A percentile compares a stretch with the other conserved stretches of the same genome.
phyloP scores from a whole-genome alignment of 2,329 filamentous ascomycete genomes.

The Colletotrichum neosansevieriae region DNA sequence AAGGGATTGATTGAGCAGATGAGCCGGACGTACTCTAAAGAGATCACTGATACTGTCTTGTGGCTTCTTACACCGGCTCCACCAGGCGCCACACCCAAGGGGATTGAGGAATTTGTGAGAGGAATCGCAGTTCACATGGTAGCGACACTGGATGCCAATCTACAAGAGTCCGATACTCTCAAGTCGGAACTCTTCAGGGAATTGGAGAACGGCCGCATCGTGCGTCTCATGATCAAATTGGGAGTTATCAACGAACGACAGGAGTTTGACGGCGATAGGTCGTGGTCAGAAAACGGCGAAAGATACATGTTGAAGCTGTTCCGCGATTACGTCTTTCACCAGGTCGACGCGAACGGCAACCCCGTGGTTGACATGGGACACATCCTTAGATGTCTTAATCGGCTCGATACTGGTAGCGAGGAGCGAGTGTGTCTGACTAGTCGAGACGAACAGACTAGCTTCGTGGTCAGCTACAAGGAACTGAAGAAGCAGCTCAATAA shows the following conservation, averaged over 20 bases:
- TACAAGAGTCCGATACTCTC: constrained; percentile 84
- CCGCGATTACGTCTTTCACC: constrained; percentile 97
- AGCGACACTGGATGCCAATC: constrained; percentile 78
- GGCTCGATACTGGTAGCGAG: constrained; percentile 89
- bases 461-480: constrained; percentile 92
- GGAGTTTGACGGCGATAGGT: constrained; percentile 80
- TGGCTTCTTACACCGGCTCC: constrained; percentile 82
- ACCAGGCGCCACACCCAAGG: constrained; percentile 69
- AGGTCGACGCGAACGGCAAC: constrained; percentile 86
- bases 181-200: constrained; percentile 80
- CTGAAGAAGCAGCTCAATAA: constrained; percentile 74
- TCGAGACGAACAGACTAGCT: constrained; percentile 89
- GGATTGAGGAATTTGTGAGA: constrained; percentile 82
- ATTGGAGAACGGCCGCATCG: constrained; percentile 88
- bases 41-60: constrained; percentile 81
- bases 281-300: constrained; percentile 94
- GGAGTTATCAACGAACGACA: constrained; percentile 90
- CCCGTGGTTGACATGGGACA: constrained; percentile 89
- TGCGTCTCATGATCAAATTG: constrained; percentile 84
- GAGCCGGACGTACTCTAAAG: constrained; percentile 79
- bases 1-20: constrained; percentile 82
- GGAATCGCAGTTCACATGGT: constrained; percentile 84
- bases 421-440: constrained; percentile 89
- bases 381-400: constrained; percentile 88
- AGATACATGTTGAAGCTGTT: constrained; percentile 95